Evolutionary conservation across 768 basidiomycete species (phyloP).

Genomic region (Omphalotus guepiniiformis): DNA sequence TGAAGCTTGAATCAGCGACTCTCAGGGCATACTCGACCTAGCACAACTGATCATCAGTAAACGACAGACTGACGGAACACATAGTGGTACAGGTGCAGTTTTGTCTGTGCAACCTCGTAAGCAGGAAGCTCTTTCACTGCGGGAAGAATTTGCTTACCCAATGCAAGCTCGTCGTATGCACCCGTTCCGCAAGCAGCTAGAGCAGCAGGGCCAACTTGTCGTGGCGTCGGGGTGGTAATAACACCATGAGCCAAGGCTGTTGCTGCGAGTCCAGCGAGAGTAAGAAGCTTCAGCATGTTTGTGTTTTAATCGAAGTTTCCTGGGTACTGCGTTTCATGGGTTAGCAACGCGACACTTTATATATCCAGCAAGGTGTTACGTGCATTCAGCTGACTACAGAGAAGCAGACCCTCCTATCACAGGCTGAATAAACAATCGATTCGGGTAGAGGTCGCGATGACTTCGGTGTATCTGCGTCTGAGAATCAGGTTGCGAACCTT

Average conservation of each 20-base stretch:
- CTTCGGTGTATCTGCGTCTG: no score
- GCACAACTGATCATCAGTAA: background rate
- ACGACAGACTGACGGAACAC: slow-evolving; percentile 5
- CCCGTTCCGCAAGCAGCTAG: slow-evolving; percentile 28
- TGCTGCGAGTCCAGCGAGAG: background rate
- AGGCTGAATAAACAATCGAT: no score
- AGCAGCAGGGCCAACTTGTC: slow-evolving; percentile 20
- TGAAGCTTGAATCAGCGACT: slow-evolving; percentile 24
- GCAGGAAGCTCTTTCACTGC: background rate
- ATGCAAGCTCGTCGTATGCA: slow-evolving; percentile 22
- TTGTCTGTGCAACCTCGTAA: slow-evolving; percentile 10
- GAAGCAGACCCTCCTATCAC: no score
- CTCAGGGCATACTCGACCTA: slow-evolving; percentile 30
- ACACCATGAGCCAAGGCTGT: background rate
- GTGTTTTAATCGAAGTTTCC: no score
- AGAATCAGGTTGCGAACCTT: no score
- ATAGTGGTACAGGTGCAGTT: slow-evolving; percentile 28
- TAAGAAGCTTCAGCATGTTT: no score
- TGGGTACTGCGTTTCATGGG: no score
- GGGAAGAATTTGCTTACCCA: slow-evolving; percentile 16
- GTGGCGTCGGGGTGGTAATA: background rate
- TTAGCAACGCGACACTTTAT: no score
- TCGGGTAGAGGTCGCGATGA: no score
- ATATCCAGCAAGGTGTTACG: no score
- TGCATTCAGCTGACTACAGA: no score